Evolutionary conservation across 2,329 filamentous ascomycete species (phyloP).

Genomic region (Fusarium algeriense): DNA sequence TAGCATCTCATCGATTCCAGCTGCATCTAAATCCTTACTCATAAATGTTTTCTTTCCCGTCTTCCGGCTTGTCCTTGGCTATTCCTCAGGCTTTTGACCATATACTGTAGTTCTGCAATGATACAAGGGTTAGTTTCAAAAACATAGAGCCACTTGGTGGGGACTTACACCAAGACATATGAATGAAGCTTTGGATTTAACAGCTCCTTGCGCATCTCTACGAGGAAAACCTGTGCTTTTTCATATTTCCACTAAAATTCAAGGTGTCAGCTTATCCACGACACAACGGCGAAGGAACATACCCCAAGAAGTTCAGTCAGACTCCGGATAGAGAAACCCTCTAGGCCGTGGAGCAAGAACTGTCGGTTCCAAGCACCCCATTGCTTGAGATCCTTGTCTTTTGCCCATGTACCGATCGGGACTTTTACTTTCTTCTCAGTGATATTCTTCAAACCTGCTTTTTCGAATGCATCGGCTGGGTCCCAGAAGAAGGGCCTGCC

Average conservation of each 20-base stretch:
- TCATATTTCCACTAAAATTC: slow-evolving; percentile 15
- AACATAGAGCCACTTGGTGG: accelerated
- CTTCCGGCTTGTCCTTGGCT: not conserved
- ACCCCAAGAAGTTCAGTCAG: slow-evolving; percentile 23
- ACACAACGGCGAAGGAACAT: not conserved
- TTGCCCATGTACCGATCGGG: slow-evolving; percentile 23
- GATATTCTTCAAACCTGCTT: slow-evolving; percentile 16
- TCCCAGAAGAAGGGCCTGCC: slow-evolving; percentile 33
- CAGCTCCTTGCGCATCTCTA: slow-evolving; percentile 18
- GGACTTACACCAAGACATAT: slow-evolving; percentile 9
- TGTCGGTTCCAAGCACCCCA: slow-evolving; percentile 36
- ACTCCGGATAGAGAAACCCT: slow-evolving; percentile 29
- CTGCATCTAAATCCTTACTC: too few species aligned
- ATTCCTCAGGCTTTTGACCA: slow-evolving; percentile 13
- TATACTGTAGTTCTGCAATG: slow-evolving; percentile 1
- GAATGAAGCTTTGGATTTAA: slow-evolving; percentile 17
- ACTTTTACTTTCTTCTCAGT: slow-evolving; percentile 26
- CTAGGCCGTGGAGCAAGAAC: slow-evolving; percentile 19
- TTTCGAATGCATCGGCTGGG: slow-evolving; percentile 5
- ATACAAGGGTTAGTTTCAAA: not conserved
- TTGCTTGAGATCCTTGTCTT: slow-evolving; percentile 28
- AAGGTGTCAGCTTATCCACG: not conserved
- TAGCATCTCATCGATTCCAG: too few species aligned
- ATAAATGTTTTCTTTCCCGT: too few species aligned
- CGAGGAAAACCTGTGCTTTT: slow-evolving; percentile 9